Evolutionary conservation across 495 filamentous ascomycete species (phyloP), one percentile per base, ranked within the genome.

Genomic region (Aspergillus olivimuriae): DNA sequence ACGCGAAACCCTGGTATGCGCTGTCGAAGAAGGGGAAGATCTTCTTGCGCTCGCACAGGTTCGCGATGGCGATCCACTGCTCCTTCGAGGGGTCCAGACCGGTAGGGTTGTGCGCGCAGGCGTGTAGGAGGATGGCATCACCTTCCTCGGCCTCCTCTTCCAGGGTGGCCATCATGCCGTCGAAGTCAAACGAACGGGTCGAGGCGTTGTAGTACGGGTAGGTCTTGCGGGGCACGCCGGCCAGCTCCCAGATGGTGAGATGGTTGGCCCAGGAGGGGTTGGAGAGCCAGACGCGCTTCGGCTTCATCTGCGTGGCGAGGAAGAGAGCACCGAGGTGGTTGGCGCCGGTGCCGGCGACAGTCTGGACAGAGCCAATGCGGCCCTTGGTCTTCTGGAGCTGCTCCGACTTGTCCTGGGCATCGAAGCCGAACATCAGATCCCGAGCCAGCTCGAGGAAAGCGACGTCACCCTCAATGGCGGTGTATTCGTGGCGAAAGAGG

Each of bases 281-380:
- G 30, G 70, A 74, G 40, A 74, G 56, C 68, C 67, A 72, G 39
- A 74, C 70, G 31, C 49, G 59, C 39, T 58, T 57, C 15, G 68
- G 69, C 44, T 69, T 71, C 62, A 69, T 63, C 53, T 69, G 65
- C 33, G 57, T 51, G 39, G 82, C 72, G 41, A 96, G 81, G 74
- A 96, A 95, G 46, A 89, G 75, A 44, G 83, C 87, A 42, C 90
- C 90, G 4, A 95, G 68, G 53, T 95, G 90, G 41, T 94, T 82
- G 30, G 90, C 87, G 46, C 90, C 90, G 28, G 90, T 96, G 46
- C 90, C 90, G 41, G 90, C 94, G 66, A 96, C 86, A 50, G 89
- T 88, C 62, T 91, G 86, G 16, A 72, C 68, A 19, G 65, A 62
- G 24, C 61, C 57, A 45, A 70, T 66, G 37, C 68, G 63, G 34